Conservation (phyloP, 116 monocot genomes). For the Dioscorea cayenensis region DNA sequence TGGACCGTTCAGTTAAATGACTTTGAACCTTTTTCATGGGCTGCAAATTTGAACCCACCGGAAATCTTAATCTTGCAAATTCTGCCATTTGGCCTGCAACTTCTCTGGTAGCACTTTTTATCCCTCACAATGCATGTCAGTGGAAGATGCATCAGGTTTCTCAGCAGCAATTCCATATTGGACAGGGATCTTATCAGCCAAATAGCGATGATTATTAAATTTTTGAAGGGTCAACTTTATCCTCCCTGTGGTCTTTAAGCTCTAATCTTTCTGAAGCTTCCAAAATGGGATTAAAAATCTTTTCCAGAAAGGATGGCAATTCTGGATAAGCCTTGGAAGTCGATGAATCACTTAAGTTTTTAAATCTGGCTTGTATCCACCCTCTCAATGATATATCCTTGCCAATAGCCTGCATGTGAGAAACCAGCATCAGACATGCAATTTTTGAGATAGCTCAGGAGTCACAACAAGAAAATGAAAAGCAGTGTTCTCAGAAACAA, state of each 20-base stretch:
- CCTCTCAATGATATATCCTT: conserved; percentile 55
- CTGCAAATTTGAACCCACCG: not conserved
- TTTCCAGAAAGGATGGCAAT: conserved; percentile 51
- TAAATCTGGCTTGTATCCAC: conserved; percentile 67
- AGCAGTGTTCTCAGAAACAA: not conserved
- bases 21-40: conserved; percentile 6
- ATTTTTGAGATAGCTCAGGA: not conserved
- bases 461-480: not conserved
- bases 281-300: conserved; percentile 44
- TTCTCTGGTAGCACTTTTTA: too few species aligned
- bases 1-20: conserved; percentile 12
- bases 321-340: conserved; percentile 22
- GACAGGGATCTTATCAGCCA: conserved; percentile 8
- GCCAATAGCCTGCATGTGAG: conserved; percentile 40
- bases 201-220: conserved; percentile 6
- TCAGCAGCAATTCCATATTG: conserved; percentile 12
- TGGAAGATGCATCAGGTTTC: conserved; percentile 17
- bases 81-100: too few species aligned
- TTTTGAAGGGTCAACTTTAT: conserved; percentile 26
- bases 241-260: conserved; percentile 26
- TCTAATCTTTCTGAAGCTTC: conserved; percentile 23
- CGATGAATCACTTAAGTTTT: conserved; percentile 32
- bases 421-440: not conserved
- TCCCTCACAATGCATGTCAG: not conserved
- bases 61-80: not conserved